Evolutionary conservation across 1,284 basidiomycete genomes (phyloP).

Genomic region (Bjerkandera adusta): DNA sequence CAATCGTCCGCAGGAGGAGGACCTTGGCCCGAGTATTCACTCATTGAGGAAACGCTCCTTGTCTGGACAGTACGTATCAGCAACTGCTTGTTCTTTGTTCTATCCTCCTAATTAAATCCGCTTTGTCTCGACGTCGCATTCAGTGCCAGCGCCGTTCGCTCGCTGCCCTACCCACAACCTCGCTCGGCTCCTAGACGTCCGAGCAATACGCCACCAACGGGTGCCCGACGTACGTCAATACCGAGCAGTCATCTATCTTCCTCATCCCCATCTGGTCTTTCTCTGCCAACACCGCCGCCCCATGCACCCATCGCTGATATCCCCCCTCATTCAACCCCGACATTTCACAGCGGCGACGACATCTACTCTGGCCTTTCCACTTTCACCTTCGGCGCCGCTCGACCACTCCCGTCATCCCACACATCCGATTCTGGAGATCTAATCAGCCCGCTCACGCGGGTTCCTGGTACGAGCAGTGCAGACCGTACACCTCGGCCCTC

Average conservation of each 20-base stretch:
- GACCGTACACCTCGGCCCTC: constrained; percentile 38
- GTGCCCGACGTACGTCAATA: constrained; percentile 23
- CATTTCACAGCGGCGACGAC: constrained; percentile 28
- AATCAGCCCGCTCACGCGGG: constrained; percentile 31
- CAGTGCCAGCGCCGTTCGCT: constrained; percentile 22
- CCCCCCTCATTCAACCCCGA: constrained; percentile 22
- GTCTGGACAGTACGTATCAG: constrained; percentile 27
- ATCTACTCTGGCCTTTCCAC: constrained; percentile 37
- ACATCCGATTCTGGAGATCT: constrained; percentile 25
- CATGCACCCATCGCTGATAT: constrained; percentile 19
- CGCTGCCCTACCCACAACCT: constrained; percentile 19
- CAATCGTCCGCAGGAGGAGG: constrained; percentile 22
- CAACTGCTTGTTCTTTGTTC: constrained; percentile 7
- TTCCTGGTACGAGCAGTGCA: constrained; percentile 21
- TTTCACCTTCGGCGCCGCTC: constrained; percentile 40
- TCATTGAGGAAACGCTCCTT: constrained; percentile 27
- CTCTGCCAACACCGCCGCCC: constrained; percentile 6
- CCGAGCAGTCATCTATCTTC: constrained; percentile 7
- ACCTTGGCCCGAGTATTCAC: constrained; percentile 16
- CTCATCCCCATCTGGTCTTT: constrained; percentile 5
- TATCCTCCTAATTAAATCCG: no score
- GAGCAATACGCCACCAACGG: constrained; percentile 23
- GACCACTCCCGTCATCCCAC: constrained; percentile 19
- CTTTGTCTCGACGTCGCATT: neutral
- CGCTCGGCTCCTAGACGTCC: constrained; percentile 25